Conservation (phyloP, 495 filamentous ascomycete species). For the Ascodesmis nigricans region DNA sequence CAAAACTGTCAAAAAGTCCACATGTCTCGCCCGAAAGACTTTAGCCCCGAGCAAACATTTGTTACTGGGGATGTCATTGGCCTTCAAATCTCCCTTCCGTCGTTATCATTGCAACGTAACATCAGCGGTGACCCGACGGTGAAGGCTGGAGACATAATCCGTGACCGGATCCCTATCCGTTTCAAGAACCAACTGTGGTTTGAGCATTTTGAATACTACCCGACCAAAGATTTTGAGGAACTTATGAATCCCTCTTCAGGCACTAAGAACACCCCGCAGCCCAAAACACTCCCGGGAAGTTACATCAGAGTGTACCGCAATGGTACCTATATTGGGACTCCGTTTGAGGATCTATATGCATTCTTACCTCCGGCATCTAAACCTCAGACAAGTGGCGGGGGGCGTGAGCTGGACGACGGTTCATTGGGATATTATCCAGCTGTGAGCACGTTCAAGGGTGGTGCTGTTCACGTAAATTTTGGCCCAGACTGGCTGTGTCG, state of each 20-base stretch:
- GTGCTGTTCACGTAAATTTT: constrained; percentile 78
- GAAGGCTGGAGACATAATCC: constrained; percentile 51
- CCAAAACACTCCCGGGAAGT: constrained; percentile 61
- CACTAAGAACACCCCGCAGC: constrained; percentile 28
- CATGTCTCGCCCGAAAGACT: constrained; percentile 74
- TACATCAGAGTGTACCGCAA: constrained; percentile 84
- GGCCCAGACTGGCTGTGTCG: constrained; percentile 78
- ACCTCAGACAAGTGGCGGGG: constrained; percentile 47
- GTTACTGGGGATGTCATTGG: constrained; percentile 70
- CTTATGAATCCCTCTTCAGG: constrained; percentile 52
- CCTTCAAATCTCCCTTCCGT: constrained; percentile 73
- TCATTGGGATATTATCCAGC: constrained; percentile 90
- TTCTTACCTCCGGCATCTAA: constrained; percentile 83
- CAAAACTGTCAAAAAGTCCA: constrained; percentile 76
- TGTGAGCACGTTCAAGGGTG: constrained; percentile 74
- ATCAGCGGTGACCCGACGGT: constrained; percentile 19
- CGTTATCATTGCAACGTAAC: constrained; percentile 61
- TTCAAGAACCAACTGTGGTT: constrained; percentile 87
- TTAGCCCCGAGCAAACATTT: constrained; percentile 33
- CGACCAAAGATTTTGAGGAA: constrained; percentile 73
- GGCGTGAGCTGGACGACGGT: constrained; percentile 76
- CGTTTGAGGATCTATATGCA: constrained; percentile 70
- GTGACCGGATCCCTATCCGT: constrained; percentile 80
- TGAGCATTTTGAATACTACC: constrained; percentile 79
- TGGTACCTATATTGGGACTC: constrained; percentile 60